phyloP scores from a whole-genome alignment of 257 asterid genomes.

The Solanum neorickii region DNA sequence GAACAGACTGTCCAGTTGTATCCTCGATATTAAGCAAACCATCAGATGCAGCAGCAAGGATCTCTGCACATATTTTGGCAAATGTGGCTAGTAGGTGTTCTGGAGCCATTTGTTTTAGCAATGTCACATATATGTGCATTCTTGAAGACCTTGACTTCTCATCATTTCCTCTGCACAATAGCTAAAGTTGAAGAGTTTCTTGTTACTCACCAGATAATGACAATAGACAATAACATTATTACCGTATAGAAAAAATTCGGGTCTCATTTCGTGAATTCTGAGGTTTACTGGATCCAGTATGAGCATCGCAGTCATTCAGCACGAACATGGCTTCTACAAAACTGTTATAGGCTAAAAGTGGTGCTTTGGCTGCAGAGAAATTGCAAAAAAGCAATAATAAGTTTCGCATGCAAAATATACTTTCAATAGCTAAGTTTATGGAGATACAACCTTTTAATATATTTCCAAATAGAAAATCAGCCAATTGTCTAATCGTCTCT shows the following conservation, averaged over 20 bases:
- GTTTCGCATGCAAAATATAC: neutral
- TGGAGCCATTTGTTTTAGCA: constrained; percentile 94
- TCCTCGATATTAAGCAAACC: constrained; percentile 73
- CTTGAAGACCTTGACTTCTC: constrained; percentile 73
- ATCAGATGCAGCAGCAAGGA: constrained; percentile 89
- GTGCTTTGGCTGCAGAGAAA: constrained; percentile 73
- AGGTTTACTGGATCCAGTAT: constrained; percentile 71
- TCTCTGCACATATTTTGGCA: constrained; percentile 93
- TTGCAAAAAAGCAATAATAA: neutral
- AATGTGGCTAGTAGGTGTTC: constrained; percentile 92
- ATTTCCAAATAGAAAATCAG: constrained; percentile 86
- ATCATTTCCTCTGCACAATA: constrained; percentile 59
- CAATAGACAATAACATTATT: constrained; percentile 2
- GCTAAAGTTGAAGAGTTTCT: neutral
- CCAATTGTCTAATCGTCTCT: constrained; percentile 61
- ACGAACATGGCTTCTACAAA: constrained; percentile 83
- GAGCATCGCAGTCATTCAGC: constrained; percentile 85
- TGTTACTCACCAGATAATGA: neutral
- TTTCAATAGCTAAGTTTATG: neutral
- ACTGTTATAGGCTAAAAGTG: constrained; percentile 94
- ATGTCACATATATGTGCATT: constrained; percentile 68
- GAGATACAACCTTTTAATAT: constrained; percentile 64
- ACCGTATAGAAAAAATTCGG: constrained; percentile 65
- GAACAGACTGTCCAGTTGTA: constrained; percentile 62
- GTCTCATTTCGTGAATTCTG: constrained; percentile 49